Percentiles rank a stretch among this genome's conserved stretches.
These are phyloP conservation scores for Podospora fimiseda DNA, from an alignment of 495 filamentous ascomycete species.

Conservation along the genomic window DNA sequence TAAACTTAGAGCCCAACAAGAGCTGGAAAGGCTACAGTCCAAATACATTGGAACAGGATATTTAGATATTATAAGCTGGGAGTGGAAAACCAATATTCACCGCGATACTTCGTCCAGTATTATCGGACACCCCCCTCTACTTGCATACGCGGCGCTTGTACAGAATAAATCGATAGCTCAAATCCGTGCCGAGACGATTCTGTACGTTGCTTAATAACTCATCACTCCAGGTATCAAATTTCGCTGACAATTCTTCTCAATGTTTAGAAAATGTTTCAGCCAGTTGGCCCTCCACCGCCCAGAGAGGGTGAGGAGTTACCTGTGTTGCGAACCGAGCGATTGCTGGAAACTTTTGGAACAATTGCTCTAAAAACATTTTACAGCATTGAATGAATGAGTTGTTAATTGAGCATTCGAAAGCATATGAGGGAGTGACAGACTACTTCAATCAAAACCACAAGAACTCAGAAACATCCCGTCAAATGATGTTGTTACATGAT, in stretches of 20 bases:
- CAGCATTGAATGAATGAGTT: background rate
- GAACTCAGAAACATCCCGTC: background rate
- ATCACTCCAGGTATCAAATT: too few species aligned
- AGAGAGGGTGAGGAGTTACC: conserved; percentile 44
- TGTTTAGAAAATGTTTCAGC: conserved; percentile 76
- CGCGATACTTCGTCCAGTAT: conserved; percentile 78
- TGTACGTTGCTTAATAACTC: too few species aligned
- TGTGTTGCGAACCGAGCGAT: background rate
- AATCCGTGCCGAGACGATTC: conserved; percentile 69
- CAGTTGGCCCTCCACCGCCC: conserved; percentile 75
- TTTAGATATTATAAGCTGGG: conserved; percentile 92
- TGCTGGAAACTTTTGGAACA: background rate
- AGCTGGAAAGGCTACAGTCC: conserved; percentile 91
- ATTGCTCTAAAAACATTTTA: background rate
- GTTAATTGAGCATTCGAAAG: background rate
- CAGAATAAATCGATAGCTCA: conserved; percentile 75
- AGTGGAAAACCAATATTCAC: conserved; percentile 90
- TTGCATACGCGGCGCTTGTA: conserved; percentile 85
- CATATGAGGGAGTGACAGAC: background rate
- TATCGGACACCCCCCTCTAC: conserved; percentile 80
- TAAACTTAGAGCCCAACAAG: conserved; percentile 94
- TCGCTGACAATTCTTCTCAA: too few species aligned
- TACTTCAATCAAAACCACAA: background rate
- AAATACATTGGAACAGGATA: conserved; percentile 96
- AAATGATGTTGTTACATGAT: background rate